These are phyloP conservation scores for Hypoxylon trugodes DNA, from an alignment of 495 filamentous ascomycete genomes.

Conservation along the genomic window DNA sequence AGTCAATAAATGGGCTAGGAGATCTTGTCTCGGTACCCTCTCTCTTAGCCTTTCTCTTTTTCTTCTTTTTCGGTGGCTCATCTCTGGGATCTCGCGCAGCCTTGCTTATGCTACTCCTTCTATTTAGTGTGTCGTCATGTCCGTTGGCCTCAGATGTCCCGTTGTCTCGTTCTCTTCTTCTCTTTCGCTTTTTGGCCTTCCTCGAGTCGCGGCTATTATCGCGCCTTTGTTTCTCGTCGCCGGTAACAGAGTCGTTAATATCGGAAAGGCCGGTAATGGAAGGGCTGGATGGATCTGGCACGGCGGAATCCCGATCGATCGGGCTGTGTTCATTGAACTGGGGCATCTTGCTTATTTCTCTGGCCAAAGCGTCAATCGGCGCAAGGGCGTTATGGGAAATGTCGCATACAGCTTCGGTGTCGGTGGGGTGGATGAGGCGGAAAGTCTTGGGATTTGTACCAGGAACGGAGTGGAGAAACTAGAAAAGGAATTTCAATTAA, in stretches of 20 bases:
- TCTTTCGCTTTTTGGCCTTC: slow-evolving; percentile 41
- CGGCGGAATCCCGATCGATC: slow-evolving; percentile 8
- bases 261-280: slow-evolving; percentile 33
- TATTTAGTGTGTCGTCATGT: slow-evolving; percentile 42
- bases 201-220: slow-evolving; percentile 20
- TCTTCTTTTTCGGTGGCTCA: slow-evolving; percentile 60
- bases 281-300: slow-evolving; percentile 17
- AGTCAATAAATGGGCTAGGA: slow-evolving; percentile 74
- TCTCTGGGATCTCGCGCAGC: slow-evolving; percentile 79
- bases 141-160: slow-evolving; percentile 42
- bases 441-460: neutral
- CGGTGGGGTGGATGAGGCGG: neutral
- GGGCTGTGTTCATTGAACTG: slow-evolving; percentile 30
- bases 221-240: slow-evolving; percentile 26
- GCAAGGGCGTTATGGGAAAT: slow-evolving; percentile 5
- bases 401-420: neutral
- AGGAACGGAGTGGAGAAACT: slow-evolving; percentile 15
- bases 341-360: slow-evolving; percentile 38
- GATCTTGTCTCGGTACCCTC: slow-evolving; percentile 47
- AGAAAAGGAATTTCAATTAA: neutral
- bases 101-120: slow-evolving; percentile 66
- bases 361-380: neutral
- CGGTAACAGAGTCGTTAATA: slow-evolving; percentile 31
- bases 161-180: slow-evolving; percentile 36
- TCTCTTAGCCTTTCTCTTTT: slow-evolving; percentile 47